Conservation (phyloP, 345 rosid species). For the Salix caprea region DNA sequence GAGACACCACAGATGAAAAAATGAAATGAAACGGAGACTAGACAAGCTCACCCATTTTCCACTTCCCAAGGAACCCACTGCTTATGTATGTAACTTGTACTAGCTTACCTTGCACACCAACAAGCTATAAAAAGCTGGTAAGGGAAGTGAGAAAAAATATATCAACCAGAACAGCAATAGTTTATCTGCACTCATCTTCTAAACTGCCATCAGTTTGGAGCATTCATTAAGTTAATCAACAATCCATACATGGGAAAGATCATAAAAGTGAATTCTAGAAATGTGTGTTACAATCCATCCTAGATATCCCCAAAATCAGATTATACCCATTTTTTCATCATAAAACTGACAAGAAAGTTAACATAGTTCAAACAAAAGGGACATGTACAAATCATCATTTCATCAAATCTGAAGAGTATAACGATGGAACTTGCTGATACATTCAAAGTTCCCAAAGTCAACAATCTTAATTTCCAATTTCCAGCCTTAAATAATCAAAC, state of each 20-base stretch:
- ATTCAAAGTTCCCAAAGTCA: not conserved
- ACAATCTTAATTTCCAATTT: not conserved
- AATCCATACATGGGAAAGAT: not conserved
- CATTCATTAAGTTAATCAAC: not conserved
- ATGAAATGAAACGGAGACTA: not conserved
- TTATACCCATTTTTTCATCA: not conserved
- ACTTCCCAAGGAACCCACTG: not conserved
- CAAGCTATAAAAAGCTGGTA: not conserved
- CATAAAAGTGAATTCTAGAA: not conserved
- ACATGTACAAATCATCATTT: not conserved
- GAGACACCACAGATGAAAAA: not conserved
- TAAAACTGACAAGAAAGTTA: not conserved
- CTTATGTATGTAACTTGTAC: not conserved
- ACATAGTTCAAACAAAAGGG: not conserved
- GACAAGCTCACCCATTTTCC: not conserved
- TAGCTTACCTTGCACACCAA: not conserved
- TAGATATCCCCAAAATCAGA: not conserved
- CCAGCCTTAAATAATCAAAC: not conserved
- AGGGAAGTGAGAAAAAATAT: not conserved
- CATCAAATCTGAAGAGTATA: not conserved
- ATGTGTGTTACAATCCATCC: not conserved
- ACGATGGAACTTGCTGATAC: not conserved
- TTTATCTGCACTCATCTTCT: not conserved
- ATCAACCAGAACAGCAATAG: not conserved
- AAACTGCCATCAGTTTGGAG: not conserved